Percentiles rank a stretch among this genome's conserved stretches.
phyloP scores from a whole-genome alignment of 2,329 filamentous ascomycete species.

The Bertia moriformis region DNA sequence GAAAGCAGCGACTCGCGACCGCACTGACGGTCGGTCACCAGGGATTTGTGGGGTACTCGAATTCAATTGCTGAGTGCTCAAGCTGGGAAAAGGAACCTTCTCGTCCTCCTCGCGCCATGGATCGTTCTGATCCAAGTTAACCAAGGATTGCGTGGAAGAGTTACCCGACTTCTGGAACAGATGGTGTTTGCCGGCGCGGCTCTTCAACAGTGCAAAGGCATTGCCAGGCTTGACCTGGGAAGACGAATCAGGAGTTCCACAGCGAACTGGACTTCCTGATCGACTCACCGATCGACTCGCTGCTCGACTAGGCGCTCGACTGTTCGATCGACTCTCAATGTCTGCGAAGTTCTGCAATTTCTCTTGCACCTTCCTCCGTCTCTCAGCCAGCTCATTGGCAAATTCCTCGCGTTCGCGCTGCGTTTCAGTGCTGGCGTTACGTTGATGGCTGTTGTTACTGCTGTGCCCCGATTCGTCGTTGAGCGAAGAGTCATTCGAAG shows the following conservation, averaged over 20 bases:
- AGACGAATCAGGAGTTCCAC: slow-evolving; percentile 16
- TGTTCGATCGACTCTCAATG: not conserved
- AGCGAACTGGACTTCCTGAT: slow-evolving; percentile 12
- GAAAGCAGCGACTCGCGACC: slow-evolving; percentile 2
- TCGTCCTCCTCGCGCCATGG: slow-evolving; percentile 20
- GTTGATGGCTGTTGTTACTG: slow-evolving; percentile 20
- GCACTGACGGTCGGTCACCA: not conserved
- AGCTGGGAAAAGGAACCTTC: slow-evolving; percentile 6
- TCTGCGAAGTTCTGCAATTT: not conserved
- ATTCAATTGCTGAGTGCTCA: slow-evolving; percentile 2
- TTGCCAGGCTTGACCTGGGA: slow-evolving; percentile 17
- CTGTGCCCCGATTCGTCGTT: too few species aligned
- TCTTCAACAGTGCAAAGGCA: slow-evolving; percentile 26
- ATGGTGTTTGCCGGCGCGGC: slow-evolving; percentile 18
- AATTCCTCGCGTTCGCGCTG: slow-evolving; percentile 29
- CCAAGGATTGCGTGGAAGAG: slow-evolving; percentile 23
- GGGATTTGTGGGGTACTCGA: not conserved
- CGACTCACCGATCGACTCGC: slow-evolving; percentile 2
- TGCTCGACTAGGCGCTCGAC: slow-evolving; percentile 12
- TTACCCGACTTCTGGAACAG: slow-evolving; percentile 10
- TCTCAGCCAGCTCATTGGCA: slow-evolving; percentile 28
- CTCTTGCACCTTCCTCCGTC: slow-evolving; percentile 24
- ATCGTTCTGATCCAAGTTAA: slow-evolving; percentile 17
- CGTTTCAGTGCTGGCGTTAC: slow-evolving; percentile 28
- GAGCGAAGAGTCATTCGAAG: not conserved